Evolutionary conservation across 176 grass and related monocot genomes (phyloP).

Genomic region (Oryza punctata): DNA sequence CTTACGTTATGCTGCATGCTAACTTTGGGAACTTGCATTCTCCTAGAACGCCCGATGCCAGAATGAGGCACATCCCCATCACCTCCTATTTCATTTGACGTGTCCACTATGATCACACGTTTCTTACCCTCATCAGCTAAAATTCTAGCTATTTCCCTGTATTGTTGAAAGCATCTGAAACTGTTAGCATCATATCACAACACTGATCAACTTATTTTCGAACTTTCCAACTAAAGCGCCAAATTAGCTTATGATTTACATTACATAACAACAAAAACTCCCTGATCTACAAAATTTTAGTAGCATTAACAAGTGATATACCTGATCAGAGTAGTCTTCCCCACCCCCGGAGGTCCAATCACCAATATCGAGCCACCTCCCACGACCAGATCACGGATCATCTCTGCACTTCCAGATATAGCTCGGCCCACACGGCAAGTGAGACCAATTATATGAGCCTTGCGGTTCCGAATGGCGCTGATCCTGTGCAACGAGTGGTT

Average conservation of each 20-base stretch:
- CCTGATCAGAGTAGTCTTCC: conserved; percentile 97
- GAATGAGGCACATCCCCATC: conserved; percentile 96
- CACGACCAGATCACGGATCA: conserved; percentile 87
- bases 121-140: conserved; percentile 89
- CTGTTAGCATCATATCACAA: conserved; percentile 21
- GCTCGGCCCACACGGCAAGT: conserved; percentile 92
- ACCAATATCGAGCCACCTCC: conserved; percentile 83
- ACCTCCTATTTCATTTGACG: conserved; percentile 97
- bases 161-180: conserved; percentile 37
- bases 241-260: not conserved
- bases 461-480: conserved; percentile 91
- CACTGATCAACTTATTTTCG: not conserved
- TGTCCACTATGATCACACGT: conserved; percentile 95
- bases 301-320: conserved; percentile 31
- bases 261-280: not conserved
- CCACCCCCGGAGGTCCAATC: conserved; percentile 91
- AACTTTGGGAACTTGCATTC: conserved; percentile 99
- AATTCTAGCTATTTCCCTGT: conserved; percentile 95
- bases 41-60: conserved; percentile 87
- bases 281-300: not conserved
- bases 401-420: conserved; percentile 84
- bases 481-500: conserved; percentile 89
- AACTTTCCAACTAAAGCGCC: not conserved
- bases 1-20: conserved; percentile 94
- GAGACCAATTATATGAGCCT: conserved; percentile 84